A percentile compares a stretch with the other conserved stretches of the same genome.
Conservation (phyloP, 139 green algal genomes). For the Ettlia oleoabundans region DNA sequence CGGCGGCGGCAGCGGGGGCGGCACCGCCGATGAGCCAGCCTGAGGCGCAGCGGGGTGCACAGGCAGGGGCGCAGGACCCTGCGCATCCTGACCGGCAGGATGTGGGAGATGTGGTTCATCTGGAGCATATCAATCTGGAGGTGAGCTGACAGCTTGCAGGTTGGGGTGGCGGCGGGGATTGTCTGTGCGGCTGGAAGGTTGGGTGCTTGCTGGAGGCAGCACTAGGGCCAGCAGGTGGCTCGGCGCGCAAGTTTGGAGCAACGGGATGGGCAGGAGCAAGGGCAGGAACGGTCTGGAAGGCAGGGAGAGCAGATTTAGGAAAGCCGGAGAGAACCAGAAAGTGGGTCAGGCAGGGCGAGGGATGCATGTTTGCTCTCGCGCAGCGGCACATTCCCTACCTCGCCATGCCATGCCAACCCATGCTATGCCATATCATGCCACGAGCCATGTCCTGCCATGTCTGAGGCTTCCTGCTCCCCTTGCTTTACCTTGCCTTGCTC, state of each 20-base stretch:
- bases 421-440: no score
- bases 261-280: no score
- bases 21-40: background rate
- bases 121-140: conserved; percentile 21
- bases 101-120: conserved; percentile 9
- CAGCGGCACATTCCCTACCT: background rate
- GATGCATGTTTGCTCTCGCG: background rate
- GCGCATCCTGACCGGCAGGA: background rate
- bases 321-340: no score
- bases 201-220: no score
- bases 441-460: no score
- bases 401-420: no score
- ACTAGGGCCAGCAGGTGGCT: no score
- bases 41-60: background rate
- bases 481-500: background rate
- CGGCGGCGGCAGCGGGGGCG: background rate
- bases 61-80: background rate
- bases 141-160: background rate
- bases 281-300: no score
- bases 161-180: background rate
- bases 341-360: no score
- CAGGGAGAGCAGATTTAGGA: no score
- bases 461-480: background rate
- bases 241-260: no score
- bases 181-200: background rate